Conservation (phyloP, 2,329 filamentous ascomycete genomes). For the Chaetomium strumarium region DNA sequence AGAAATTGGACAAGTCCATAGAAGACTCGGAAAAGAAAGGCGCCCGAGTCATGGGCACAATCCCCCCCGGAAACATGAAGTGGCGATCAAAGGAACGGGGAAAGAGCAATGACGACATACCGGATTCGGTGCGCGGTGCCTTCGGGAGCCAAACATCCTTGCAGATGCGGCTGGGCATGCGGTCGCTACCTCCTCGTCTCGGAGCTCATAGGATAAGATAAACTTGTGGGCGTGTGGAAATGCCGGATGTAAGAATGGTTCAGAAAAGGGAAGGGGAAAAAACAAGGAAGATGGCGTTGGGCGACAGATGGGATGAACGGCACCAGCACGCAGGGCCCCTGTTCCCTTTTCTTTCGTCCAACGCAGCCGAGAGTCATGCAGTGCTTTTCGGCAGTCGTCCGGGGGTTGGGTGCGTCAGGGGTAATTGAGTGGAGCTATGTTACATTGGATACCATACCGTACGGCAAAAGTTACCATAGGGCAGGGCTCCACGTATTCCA, state of each 20-base stretch:
- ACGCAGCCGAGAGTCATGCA: no score
- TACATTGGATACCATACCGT: no score
- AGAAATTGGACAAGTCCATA: background rate
- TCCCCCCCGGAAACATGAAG: conserved; percentile 1
- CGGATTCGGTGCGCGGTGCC: conserved; percentile 42
- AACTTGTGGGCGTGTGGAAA: background rate
- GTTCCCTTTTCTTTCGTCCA: no score
- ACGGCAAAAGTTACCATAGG: no score
- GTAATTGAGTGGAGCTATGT: no score
- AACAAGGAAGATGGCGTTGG: background rate
- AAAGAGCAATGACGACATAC: conserved; percentile 36
- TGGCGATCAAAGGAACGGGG: conserved; percentile 22
- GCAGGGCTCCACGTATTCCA: no score
- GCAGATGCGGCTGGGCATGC: conserved; percentile 10
- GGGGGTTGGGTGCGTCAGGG: no score
- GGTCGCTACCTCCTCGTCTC: conserved; percentile 16
- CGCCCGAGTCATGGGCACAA: no score
- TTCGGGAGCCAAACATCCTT: conserved; percentile 48
- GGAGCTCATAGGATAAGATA: conserved; percentile 13
- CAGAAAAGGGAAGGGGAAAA: background rate
- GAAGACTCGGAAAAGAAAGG: background rate
- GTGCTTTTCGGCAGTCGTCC: no score
- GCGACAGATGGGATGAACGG: background rate
- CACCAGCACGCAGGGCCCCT: background rate
- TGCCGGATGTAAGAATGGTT: background rate